Percentiles rank a stretch among this genome's conserved stretches.
Evolutionary conservation across 108 stramenopile genomes (phyloP).

Genomic region (Phaeodactylum tricornutum): DNA sequence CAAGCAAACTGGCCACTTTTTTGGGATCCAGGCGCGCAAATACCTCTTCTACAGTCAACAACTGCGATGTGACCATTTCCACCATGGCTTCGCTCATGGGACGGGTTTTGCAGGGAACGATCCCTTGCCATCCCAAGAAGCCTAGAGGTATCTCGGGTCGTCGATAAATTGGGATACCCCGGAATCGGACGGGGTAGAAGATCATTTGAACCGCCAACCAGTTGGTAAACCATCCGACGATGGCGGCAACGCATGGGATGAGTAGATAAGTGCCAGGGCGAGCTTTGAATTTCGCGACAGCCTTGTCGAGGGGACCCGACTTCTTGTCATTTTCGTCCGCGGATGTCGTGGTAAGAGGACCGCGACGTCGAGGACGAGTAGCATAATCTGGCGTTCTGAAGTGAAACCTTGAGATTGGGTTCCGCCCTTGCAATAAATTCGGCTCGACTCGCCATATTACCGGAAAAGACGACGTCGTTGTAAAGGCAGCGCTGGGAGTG

Average conservation of each 20-base stretch:
- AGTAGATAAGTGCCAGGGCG: constrained; percentile 46
- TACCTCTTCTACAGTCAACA: constrained; percentile 67
- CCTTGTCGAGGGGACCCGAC: constrained; percentile 1
- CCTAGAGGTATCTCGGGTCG: constrained; percentile 60
- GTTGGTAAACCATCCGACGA: constrained; percentile 94
- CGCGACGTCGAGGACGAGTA: too few species aligned
- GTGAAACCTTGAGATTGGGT: too few species aligned
- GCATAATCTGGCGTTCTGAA: too few species aligned
- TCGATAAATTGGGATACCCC: constrained; percentile 62
- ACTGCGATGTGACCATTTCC: constrained; percentile 75
- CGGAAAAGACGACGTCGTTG: too few species aligned
- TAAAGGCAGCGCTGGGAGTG: too few species aligned
- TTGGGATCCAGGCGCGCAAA: constrained; percentile 66
- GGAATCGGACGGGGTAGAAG: constrained; percentile 53
- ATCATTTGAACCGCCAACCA: constrained; percentile 86
- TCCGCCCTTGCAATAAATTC: too few species aligned
- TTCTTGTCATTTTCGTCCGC: too few species aligned
- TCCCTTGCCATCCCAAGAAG: constrained; percentile 81
- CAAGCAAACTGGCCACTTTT: constrained; percentile 39
- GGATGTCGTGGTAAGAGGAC: too few species aligned
- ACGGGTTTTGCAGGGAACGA: constrained; percentile 80
- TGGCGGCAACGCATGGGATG: constrained; percentile 83
- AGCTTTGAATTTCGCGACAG: constrained; percentile 1
- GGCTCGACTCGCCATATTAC: too few species aligned
- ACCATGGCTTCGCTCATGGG: constrained; percentile 77